Base-by-base conservation (phyloP, 78 protist species). In the Dictyostelium capitatum region DNA sequence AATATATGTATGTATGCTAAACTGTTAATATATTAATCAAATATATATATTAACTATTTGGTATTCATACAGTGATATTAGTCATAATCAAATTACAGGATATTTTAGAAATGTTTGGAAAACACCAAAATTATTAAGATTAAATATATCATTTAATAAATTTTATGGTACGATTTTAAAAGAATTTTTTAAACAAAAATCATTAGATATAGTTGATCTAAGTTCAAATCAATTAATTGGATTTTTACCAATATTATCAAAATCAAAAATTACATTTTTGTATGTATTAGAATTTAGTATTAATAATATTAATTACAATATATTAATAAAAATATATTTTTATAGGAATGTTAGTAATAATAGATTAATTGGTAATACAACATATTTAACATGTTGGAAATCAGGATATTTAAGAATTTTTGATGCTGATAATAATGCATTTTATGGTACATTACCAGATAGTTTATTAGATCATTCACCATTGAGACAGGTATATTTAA, bases 331-430 rank as follows among this genome's bases (percentile, higher is more conserved):
- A 23, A 47, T 48, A 25, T 11, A 20, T 11, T 32, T 20, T 32
- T 17, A 15, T 74, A 74, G 82, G 11, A 79, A 79, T 56, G n/a
- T 79, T n/a, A 79, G 83, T 54, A 28, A 79, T 56, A 79, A 79
- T 79, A 51, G 70, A 79, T 32, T 79, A n/a, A 54, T 79, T 32
- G 83, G 70, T 48, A 79, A 23, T 56, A 54, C 25, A 37, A 5
- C 81, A 75, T 56, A 30, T 30, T 54, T 47, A 79, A 43, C 83
- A 79, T 54, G 57, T 37, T 79, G 83, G 83, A 79, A 79, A 56
- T 41, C 83, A 79, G 56, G 79, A 46, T 73, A 37, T 6, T 54
- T 79, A 79, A 56, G 37, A 28, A 37, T 19, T 19, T 28, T 79
- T 20, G 83, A 79, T 79, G 70, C 53, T 19, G 32, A 79, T 14